Conservation (phyloP, 768 basidiomycete species). For the Cyclocybe aegerita region DNA sequence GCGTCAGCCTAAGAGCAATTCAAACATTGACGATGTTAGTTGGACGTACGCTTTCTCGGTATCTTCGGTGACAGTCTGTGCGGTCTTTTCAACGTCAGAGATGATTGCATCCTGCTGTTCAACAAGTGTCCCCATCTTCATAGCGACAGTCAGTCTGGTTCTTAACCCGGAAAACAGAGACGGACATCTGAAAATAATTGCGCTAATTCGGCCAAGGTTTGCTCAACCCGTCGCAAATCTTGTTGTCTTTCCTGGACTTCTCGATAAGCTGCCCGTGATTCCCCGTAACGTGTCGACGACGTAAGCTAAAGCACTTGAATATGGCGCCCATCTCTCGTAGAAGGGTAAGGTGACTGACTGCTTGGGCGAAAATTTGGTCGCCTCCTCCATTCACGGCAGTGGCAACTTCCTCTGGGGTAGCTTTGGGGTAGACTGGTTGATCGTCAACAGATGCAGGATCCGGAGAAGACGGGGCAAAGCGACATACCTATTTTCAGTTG, state of each 20-base stretch:
- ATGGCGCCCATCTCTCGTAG: background rate
- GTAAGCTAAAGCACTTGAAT: slow-evolving; percentile 48
- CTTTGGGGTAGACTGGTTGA: slow-evolving; percentile 77
- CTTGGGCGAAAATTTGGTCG: slow-evolving; percentile 76
- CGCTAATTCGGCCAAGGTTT: slow-evolving; percentile 84
- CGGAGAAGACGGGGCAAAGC: background rate
- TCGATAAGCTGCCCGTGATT: slow-evolving; percentile 76
- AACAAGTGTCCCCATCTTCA: slow-evolving; percentile 75
- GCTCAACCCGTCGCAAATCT: slow-evolving; percentile 83
- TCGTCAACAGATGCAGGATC: background rate
- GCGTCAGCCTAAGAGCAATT: slow-evolving; percentile 2
- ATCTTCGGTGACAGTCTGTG: slow-evolving; percentile 62
- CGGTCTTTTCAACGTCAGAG: slow-evolving; percentile 59
- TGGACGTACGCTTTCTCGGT: slow-evolving; percentile 66
- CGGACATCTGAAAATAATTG: slow-evolving; percentile 83
- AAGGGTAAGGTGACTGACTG: slow-evolving; percentile 37
- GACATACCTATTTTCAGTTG: slow-evolving; percentile 76
- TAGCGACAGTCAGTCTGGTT: background rate
- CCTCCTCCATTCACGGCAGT: slow-evolving; percentile 66
- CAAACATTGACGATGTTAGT: background rate
- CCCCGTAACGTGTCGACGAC: slow-evolving; percentile 78
- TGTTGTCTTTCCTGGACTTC: slow-evolving; percentile 90
- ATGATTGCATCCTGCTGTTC: slow-evolving; percentile 81
- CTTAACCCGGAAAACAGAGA: background rate
- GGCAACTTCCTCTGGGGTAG: slow-evolving; percentile 76